Base-by-base conservation (phyloP, 192 early-diverging fungal species). In the Gigaspora rosea region DNA sequence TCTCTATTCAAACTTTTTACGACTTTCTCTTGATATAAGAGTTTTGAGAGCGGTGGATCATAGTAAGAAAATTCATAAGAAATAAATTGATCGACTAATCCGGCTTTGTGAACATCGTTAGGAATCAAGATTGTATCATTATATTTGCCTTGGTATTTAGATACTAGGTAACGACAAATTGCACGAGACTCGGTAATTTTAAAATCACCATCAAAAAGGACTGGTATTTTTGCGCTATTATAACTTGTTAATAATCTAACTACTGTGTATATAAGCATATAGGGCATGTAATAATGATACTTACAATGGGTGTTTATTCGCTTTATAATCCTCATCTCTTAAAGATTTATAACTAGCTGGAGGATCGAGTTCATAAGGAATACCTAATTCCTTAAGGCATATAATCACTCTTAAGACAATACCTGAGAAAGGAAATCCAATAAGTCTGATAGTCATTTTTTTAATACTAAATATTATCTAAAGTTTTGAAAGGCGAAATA, bases 161-260 rank as follows among this genome's bases (percentile, higher is more conserved):
- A 51, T 7, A 56, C 76, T 61, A 86, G 62, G 62, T 86, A 86
- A 35, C 80, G 75, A 35, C 32, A 33, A 20, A 86, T 86, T 5
- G 85, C 82, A 50, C 77, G 82, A 10, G 82, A 80, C 54, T 86
- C 85, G n/a, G 62, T 82, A 9, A 85, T 35, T 16, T 49, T 9
- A 54, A 77, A 80, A 52, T 57, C 76, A 20, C 61, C 82, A 52
- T 86, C 81, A 22, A 78, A 71, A 46, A 86, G 77, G 32, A 82
- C 78, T n/a, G 85, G 85, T 20, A 86, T 75, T 62, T 80, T 62
- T 57, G 82, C 85, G 54, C 70, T 72, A 11, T 58, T 12, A 56
- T 56, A 36, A 56, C 5, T 22, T 56, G 18, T 2, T 12, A 56
- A 1, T 12, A 51, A 52, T 51, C 20, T 32, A 62, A 41, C 5